Base-by-base conservation (phyloP, 2,329 filamentous ascomycete species). In the Triangularia verruculosa region DNA sequence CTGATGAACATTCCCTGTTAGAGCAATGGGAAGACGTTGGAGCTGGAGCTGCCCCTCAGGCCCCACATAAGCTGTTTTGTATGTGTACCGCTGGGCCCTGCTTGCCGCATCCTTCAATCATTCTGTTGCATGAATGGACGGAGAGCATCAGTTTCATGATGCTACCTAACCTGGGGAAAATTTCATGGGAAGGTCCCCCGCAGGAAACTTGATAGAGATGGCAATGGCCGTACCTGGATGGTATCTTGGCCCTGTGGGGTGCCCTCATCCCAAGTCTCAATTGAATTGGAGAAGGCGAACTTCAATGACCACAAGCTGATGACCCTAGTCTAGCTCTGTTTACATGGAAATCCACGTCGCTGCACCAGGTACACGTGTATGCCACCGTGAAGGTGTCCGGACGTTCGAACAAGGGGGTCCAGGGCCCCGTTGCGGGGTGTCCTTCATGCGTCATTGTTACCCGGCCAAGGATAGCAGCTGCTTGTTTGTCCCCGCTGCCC, bases 371-470 rank as follows among this genome's bases (percentile, higher is more conserved):
- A n/a, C n/a, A n/a, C n/a, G n/a, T n/a, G n/a, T n/a, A 28, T 28
- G 27, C 27, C 27, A 28, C 27, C 27, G n/a, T n/a, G n/a, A n/a
- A n/a, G n/a, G n/a, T n/a, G n/a, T n/a, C n/a, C n/a, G n/a, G n/a
- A n/a, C n/a, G n/a, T n/a, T n/a, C n/a, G 39, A 17, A 47, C 39
- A 47, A 43, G n/a, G 39, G 39, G 34, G 17, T 25, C 52, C 28
- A 17, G 39, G 34, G 17, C 34, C 52, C 28, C 39, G 51, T 34
- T 43, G 39, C 39, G 39, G 39, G 39, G 39, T 24, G 64, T 61
- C 28, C 61, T 59, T 28, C 20, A 24, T 67, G 61, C 64, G 64
- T 69, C 63, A 63, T 58, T 66, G 59, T 62, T 68, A 64, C 60
- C 34, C 43, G 61, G 47, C 39, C 61, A 61, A 39, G 61, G 22